Evolutionary conservation across 148 eudicot species (phyloP).

Genomic region (Heliosperma pusillum): DNA sequence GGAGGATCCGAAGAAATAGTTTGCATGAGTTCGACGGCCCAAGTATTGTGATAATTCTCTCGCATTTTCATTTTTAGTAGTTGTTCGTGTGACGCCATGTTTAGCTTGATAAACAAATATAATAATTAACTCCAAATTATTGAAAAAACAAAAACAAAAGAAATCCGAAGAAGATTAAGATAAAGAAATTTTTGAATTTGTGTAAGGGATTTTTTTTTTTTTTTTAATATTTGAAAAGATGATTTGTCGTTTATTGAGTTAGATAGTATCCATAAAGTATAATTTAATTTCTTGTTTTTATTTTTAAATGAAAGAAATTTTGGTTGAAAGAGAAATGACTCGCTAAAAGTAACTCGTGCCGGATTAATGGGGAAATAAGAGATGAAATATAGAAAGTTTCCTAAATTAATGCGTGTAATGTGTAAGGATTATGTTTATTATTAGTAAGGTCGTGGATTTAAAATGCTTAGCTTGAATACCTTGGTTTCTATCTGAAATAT

Average conservation of each 20-base stretch:
- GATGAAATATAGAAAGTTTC: slow-evolving; percentile 12
- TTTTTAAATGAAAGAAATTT: not conserved
- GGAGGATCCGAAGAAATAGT: slow-evolving; percentile 18
- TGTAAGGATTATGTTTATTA: not conserved
- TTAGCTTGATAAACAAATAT: not conserved
- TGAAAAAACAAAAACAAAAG: not conserved
- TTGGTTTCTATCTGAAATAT: not conserved
- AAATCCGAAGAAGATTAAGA: not conserved
- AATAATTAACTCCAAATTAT: no score
- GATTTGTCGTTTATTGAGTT: not conserved
- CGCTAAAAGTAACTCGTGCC: not conserved
- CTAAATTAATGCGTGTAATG: not conserved
- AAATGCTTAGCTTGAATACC: not conserved
- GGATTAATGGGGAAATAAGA: not conserved
- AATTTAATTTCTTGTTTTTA: not conserved
- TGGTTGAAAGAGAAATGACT: not conserved
- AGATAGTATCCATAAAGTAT: not conserved
- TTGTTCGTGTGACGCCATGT: slow-evolving; percentile 22
- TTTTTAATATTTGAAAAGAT: not conserved
- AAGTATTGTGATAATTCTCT: slow-evolving; percentile 24
- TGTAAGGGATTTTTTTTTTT: not conserved
- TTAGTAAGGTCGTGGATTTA: slow-evolving; percentile 4
- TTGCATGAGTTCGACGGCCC: slow-evolving; percentile 28
- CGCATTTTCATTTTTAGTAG: slow-evolving; percentile 28
- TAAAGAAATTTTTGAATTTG: not conserved